Evolutionary conservation across 768 basidiomycete genomes (phyloP).

Genomic region (Tylopilus balloui): DNA sequence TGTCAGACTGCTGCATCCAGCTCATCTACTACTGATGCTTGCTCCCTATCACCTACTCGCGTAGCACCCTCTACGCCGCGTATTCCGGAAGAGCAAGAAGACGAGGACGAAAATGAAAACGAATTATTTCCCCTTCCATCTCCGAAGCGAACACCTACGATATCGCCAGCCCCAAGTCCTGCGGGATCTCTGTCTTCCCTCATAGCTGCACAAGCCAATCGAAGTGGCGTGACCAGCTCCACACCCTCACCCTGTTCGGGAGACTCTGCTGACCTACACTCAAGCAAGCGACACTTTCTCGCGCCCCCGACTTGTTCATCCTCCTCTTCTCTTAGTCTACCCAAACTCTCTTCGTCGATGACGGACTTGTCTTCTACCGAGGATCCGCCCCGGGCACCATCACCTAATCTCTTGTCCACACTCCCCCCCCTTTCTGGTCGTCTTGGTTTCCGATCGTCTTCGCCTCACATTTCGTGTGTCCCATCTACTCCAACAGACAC

Average conservation of each 20-base stretch:
- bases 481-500: constrained; percentile 7
- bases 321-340: constrained; percentile 27
- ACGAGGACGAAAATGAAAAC: constrained; percentile 52
- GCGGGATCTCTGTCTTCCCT: constrained; percentile 29
- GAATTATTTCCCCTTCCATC: constrained; percentile 58
- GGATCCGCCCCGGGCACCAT: constrained; percentile 14
- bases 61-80: constrained; percentile 15
- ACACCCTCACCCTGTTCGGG: constrained; percentile 17
- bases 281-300: constrained; percentile 12
- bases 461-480: constrained; percentile 6
- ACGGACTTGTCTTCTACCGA: constrained; percentile 6
- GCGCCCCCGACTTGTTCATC: constrained; percentile 22
- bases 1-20: neutral
- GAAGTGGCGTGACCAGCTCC: constrained; percentile 5
- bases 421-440: constrained; percentile 25
- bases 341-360: constrained; percentile 12
- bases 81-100: constrained; percentile 35
- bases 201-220: constrained; percentile 1
- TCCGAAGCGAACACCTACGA: constrained; percentile 49
- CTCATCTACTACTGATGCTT: neutral
- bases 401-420: constrained; percentile 21
- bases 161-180: constrained; percentile 36
- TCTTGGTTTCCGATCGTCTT: neutral
- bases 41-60: constrained; percentile 8
- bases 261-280: constrained; percentile 2